Evolutionary conservation across 2,329 filamentous ascomycete species (phyloP).

Genomic region (Paraconiothyrium sp.): DNA sequence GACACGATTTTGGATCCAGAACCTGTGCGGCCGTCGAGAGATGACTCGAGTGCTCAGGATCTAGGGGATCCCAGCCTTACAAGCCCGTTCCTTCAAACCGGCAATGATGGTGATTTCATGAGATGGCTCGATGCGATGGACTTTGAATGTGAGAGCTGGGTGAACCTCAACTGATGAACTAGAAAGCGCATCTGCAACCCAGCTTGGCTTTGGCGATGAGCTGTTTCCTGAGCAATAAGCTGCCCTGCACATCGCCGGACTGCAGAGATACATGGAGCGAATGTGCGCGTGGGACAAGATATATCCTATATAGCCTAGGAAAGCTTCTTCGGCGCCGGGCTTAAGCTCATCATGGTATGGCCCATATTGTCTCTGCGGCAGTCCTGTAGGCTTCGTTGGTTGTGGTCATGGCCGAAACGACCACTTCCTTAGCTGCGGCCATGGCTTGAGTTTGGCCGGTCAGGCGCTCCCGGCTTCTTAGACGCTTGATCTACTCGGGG

Average conservation of each 20-base stretch:
- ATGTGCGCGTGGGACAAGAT: neutral
- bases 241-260: too few relatives aligned
- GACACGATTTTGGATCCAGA: conserved; percentile 53
- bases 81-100: conserved; percentile 44
- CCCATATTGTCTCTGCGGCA: neutral
- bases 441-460: too few relatives aligned
- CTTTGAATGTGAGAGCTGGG: conserved; percentile 51
- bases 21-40: conserved; percentile 13
- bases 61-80: conserved; percentile 44
- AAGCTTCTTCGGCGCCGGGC: neutral
- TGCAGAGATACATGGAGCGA: too few relatives aligned
- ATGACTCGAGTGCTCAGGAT: conserved; percentile 15
- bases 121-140: conserved; percentile 56
- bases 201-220: neutral
- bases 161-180: conserved; percentile 34
- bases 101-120: conserved; percentile 55
- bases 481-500: too few relatives aligned
- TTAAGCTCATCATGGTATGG: neutral
- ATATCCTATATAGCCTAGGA: neutral
- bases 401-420: neutral
- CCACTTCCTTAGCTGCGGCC: neutral
- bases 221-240: neutral
- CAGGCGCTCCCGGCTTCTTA: too few relatives aligned
- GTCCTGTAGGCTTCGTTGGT: neutral
- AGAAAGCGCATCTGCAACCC: neutral